Evolutionary conservation across 2,329 filamentous ascomycete species (phyloP), one percentile per base, ranked within the genome.

Genomic region (Fusarium tricinctum): DNA sequence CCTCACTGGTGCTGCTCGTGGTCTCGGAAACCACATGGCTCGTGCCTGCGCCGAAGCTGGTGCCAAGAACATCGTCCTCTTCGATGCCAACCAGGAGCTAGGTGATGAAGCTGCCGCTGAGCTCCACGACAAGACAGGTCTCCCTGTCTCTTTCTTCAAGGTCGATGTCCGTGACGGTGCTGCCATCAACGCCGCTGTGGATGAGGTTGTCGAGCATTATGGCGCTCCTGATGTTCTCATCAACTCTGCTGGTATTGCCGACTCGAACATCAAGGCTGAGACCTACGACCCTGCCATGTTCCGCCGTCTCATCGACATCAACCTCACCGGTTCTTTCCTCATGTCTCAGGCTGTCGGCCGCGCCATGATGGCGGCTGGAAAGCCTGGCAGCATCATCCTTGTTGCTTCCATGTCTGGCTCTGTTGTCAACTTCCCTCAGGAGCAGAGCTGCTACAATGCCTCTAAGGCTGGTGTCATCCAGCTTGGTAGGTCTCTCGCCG

Each of bases 361-460:
- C 56, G 83, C 87, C 73, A 93, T 93, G 90, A 93, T 94, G 80
- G 82, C 84, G n/a, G 86, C 88, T 57, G 85, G 86, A 75, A 89
- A 89, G 80, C 88, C 89, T 14, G 92, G 92, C 42, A 90, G 87
- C 74, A 91, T 94, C 76, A 85, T 94, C 75, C 87, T 93, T 65
- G 88, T 94, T 53, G 91, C 91, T 32, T 92, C 90, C 74, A 94
- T 95, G 92, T 93, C 91, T 49, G 92, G 92, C 70, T 88, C 89
- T 81, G 89, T 95, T 69, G 92, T 94, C 85, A 95, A 95, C 87
- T 94, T 90, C 83, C 92, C 92, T 8, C 92, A 94, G 81, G 90
- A 93, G 82, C 92, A 94, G 82, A 89, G 85, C 46, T 92, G 90
- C 80, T 95, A 95, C 87, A 94, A 94, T 76, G 91, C 91, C 30